Evolutionary conservation across 352 stramenopile genomes (phyloP).

Genomic region (Thalassiosira exigua): DNA sequence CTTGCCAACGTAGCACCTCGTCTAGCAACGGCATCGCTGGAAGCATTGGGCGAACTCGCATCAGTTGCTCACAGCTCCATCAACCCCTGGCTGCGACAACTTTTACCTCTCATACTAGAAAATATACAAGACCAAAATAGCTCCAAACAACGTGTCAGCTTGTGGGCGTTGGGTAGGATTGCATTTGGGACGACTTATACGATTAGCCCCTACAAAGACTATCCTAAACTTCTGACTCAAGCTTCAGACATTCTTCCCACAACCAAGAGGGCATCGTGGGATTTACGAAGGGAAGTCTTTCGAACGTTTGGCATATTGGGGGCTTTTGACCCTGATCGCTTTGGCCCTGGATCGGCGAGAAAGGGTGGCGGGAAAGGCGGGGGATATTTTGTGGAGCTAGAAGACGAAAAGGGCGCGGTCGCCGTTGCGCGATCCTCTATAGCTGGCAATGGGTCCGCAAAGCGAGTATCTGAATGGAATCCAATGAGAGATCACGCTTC

Average conservation of each 20-base stretch:
- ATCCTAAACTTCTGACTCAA: slow-evolving; percentile 90
- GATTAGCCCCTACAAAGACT: slow-evolving; percentile 94
- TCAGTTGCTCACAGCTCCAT: slow-evolving; percentile 90
- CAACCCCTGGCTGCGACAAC: slow-evolving; percentile 91
- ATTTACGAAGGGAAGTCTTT: slow-evolving; percentile 94
- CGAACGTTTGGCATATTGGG: slow-evolving; percentile 95
- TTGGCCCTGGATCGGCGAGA: slow-evolving; percentile 75
- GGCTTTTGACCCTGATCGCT: slow-evolving; percentile 95
- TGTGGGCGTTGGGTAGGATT: slow-evolving; percentile 95
- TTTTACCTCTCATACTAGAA: slow-evolving; percentile 95
- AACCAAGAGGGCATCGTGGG: slow-evolving; percentile 89
- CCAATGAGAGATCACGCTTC: slow-evolving; percentile 28
- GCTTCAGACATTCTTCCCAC: slow-evolving; percentile 92
- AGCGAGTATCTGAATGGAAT: slow-evolving; percentile 36
- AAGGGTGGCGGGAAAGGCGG: slow-evolving; percentile 77
- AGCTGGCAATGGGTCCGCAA: slow-evolving; percentile 27
- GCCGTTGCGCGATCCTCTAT: slow-evolving; percentile 1
- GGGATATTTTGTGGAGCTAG: slow-evolving; percentile 81
- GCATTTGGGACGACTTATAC: slow-evolving; percentile 92
- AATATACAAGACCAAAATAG: slow-evolving; percentile 96
- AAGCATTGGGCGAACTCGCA: slow-evolving; percentile 91
- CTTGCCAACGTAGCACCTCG: slow-evolving; percentile 85
- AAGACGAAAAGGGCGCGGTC: slow-evolving; percentile 44
- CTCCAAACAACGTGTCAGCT: slow-evolving; percentile 94
- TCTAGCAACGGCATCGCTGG: slow-evolving; percentile 85